phyloP scores from a whole-genome alignment of 2,329 filamentous ascomycete species.

The Diaporthe humulicola region DNA sequence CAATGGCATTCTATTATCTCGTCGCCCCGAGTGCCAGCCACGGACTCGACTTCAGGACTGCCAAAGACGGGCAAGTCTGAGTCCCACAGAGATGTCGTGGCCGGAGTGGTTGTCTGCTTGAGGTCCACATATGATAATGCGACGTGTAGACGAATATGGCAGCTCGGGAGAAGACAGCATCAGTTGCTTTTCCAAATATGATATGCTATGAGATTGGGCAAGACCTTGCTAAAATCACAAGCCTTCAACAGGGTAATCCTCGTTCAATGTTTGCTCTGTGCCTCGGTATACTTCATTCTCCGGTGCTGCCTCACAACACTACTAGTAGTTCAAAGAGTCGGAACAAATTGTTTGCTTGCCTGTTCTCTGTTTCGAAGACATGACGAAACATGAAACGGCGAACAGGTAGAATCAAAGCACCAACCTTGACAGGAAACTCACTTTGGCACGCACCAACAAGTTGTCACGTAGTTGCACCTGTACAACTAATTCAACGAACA shows the following conservation, averaged over 20 bases:
- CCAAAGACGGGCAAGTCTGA: slow-evolving; percentile 16
- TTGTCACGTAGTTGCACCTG: no score
- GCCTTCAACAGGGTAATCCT: background rate
- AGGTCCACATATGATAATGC: slow-evolving; percentile 18
- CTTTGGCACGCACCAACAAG: background rate
- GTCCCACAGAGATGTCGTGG: background rate
- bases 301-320: background rate
- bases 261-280: background rate
- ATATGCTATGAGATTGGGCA: background rate
- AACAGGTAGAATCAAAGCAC: background rate
- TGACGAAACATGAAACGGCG: slow-evolving; percentile 3
- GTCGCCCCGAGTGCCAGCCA: background rate
- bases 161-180: background rate
- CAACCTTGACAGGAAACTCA: background rate
- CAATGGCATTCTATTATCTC: slow-evolving; percentile 4
- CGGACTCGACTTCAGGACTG: background rate
- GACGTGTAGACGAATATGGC: slow-evolving; percentile 7
- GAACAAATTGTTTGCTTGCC: background rate
- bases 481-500: background rate
- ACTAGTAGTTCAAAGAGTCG: background rate
- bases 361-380: background rate
- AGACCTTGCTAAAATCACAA: background rate
- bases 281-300: background rate
- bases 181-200: background rate
- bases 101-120: background rate